Evolutionary conservation across 441 rosid species (phyloP).

Genomic region (Jatropha podagrica): DNA sequence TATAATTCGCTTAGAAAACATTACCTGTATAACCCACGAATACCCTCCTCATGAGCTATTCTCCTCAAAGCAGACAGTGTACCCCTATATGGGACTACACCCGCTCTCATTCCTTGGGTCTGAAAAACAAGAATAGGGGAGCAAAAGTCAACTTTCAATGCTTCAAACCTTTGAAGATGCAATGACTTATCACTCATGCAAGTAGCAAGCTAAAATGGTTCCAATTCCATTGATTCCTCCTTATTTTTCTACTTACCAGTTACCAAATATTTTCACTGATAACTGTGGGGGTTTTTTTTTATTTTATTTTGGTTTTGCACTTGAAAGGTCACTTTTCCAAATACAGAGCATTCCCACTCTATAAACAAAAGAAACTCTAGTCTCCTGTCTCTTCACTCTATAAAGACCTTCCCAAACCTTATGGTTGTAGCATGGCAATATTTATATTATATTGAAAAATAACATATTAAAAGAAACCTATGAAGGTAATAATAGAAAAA

Average conservation of each 20-base stretch:
- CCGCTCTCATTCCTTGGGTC: conserved; percentile 87
- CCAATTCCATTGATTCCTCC: neutral
- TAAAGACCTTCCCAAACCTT: neutral
- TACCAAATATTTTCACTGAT: neutral
- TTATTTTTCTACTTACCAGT: neutral
- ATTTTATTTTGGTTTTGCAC: neutral
- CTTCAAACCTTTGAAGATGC: conserved; percentile 9
- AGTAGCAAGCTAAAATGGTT: neutral
- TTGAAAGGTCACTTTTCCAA: neutral
- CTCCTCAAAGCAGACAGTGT: conserved; percentile 78
- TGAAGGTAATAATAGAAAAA: neutral
- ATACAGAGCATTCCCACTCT: neutral
- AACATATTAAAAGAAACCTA: neutral
- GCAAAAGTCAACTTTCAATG: conserved; percentile 6
- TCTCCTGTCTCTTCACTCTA: neutral
- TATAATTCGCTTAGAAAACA: conserved; percentile 10
- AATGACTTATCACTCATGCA: neutral
- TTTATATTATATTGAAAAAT: neutral
- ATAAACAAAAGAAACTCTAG: neutral
- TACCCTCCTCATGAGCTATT: conserved; percentile 79
- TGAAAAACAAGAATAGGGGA: conserved; percentile 24
- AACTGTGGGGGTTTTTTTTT: neutral
- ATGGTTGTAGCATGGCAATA: neutral
- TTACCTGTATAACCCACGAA: conserved; percentile 88
- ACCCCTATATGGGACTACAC: conserved; percentile 75